A percentile compares a stretch with the other conserved stretches of the same genome.
Conservation (phyloP, 495 filamentous ascomycete species). For the Daldinia vernicosa region DNA sequence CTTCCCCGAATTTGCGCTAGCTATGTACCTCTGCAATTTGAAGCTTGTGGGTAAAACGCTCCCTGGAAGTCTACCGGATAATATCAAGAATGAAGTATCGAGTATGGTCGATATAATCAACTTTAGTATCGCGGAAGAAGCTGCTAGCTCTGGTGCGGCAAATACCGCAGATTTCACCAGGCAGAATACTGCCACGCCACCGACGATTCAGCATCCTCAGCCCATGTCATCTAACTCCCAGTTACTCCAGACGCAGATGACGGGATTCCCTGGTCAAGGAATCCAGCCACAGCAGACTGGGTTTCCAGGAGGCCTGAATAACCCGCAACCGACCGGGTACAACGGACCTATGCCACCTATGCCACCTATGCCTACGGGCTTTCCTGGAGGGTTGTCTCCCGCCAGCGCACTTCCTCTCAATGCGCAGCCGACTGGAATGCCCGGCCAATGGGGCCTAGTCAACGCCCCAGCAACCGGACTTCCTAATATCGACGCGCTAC, state of each 20-base stretch:
- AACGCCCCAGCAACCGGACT: conserved; percentile 91
- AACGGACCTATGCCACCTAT: conserved; percentile 86
- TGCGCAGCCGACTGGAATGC: conserved; percentile 93
- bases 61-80: conserved; percentile 79
- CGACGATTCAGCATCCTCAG: conserved; percentile 86
- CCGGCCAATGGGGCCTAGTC: conserved; percentile 97
- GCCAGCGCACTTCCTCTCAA: conserved; percentile 72
- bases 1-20: conserved; percentile 97
- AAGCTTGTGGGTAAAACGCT: conserved; percentile 86
- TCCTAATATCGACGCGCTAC: conserved; percentile 91
- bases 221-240: conserved; percentile 81
- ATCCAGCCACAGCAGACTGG: conserved; percentile 69
- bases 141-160: conserved; percentile 60
- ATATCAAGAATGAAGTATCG: conserved; percentile 93
- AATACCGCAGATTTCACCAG: conserved; percentile 84
- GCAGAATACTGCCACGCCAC: conserved; percentile 70
- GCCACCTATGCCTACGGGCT: conserved; percentile 94
- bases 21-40: conserved; percentile 98
- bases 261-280: conserved; percentile 62
- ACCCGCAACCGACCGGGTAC: conserved; percentile 67
- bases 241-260: conserved; percentile 78
- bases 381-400: conserved; percentile 71
- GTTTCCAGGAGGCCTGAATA: conserved; percentile 55
- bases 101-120: conserved; percentile 99
- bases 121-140: conserved; percentile 87